Evolutionary conservation across 805 yeast genomes (phyloP), one percentile per base, ranked within the genome.

Genomic region (Candida yuanshanica): DNA sequence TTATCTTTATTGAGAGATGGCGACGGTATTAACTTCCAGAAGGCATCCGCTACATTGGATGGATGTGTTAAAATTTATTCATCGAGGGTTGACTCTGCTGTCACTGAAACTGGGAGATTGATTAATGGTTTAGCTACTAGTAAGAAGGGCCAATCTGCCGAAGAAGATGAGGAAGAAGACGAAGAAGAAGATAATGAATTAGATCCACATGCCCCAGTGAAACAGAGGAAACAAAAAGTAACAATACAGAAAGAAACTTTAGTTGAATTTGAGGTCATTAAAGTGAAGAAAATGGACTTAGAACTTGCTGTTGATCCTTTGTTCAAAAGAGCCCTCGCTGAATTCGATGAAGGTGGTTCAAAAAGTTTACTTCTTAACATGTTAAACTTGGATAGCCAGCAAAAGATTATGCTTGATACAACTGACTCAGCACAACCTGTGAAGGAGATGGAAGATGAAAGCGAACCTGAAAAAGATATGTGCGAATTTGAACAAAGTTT

Each of bases 61-160:
- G 97, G 97, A 0, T 90, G 97, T 68, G 91, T 90, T 25, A 89
- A 89, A 64, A 87, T 91, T 39, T 91, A 91, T 58, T 78, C 90
- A 11, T 84, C 95, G 13, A 75, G 98, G 52, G 89, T 91, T 18
- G 97, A 90, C 54, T 83, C 95, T 0, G 95, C 88, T 0, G 95
- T 90, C 5, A 81, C 83, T 8, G 97, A 90, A 53, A 89, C 97
- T 0, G 95, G 95, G 2, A 79, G 80, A 52, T 67, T 91, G 42
- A 63, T 89, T 26, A 83, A 85, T 60, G 95, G 95, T 4, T 63
- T 86, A 42, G 79, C 89, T 2, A 65, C 70, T 7, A 64, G 69
- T 35, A 63, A 63, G 20, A 47, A 49, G 10, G 56, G 51, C 11
- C 53, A 48, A 26, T 52, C 51, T 12, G 56, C 46, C 8, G 47